These are phyloP conservation scores for Cordyceps javanica DNA, from an alignment of 2,329 filamentous ascomycete species.

Conservation along the genomic window DNA sequence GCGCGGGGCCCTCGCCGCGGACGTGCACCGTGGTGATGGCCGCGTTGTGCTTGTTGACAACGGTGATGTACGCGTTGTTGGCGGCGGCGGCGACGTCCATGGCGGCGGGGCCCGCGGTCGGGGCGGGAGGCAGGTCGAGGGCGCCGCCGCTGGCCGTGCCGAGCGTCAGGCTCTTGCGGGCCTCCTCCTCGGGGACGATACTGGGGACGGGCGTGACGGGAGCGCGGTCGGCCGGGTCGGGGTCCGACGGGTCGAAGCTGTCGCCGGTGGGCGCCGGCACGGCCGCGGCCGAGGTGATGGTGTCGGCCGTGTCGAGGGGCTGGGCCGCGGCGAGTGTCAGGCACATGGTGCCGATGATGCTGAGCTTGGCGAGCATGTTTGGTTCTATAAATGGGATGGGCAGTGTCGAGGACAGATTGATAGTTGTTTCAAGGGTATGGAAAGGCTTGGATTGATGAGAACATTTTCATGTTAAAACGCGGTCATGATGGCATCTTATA, in stretches of 20 bases:
- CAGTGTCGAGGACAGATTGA: background rate
- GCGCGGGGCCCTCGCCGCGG: background rate
- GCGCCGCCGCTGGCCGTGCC: slow-evolving; percentile 6
- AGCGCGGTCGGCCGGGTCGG: background rate
- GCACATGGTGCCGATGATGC: background rate
- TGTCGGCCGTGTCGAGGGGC: background rate
- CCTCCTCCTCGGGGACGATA: background rate
- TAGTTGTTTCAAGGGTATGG: background rate
- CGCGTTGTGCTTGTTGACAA: background rate
- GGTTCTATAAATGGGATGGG: background rate
- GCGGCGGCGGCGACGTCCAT: background rate
- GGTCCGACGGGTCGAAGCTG: background rate
- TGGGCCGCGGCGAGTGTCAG: background rate
- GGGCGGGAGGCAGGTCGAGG: slow-evolving; percentile 2
- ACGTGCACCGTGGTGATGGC: slow-evolving; percentile 7
- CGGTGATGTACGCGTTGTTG: background rate
- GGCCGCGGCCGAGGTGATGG: background rate
- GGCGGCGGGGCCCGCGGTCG: background rate
- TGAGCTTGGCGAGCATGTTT: background rate
- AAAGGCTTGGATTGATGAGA: background rate
- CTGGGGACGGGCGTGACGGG: background rate
- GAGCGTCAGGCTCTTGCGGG: background rate
- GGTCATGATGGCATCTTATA: background rate
- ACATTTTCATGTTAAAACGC: background rate
- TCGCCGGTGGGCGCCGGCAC: background rate